Evolutionary conservation across 257 asterid genomes (phyloP).

Genomic region (Fraxinus quadrangulata): DNA sequence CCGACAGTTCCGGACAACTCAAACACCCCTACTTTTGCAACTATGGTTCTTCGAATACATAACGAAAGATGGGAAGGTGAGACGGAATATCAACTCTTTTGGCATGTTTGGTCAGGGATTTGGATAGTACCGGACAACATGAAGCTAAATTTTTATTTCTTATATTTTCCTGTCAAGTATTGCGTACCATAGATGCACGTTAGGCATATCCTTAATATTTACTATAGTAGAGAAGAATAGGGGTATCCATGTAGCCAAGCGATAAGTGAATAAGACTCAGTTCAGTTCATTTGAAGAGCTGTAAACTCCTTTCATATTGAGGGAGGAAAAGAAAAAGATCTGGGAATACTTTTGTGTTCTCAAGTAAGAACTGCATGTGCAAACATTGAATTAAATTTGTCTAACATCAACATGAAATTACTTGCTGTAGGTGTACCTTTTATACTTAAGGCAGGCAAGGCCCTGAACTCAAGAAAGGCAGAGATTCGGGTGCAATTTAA

Average conservation of each 20-base stretch:
- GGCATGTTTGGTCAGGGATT: background rate
- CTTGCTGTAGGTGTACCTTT: constrained; percentile 84
- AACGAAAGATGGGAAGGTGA: constrained; percentile 97
- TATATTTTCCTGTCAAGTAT: background rate
- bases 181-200: background rate
- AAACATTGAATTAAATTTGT: background rate
- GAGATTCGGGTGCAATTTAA: constrained; percentile 92
- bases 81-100: constrained; percentile 7
- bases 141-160: background rate
- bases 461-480: constrained; percentile 88
- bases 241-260: background rate
- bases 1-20: constrained; percentile 87
- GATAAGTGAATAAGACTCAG: background rate
- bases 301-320: background rate
- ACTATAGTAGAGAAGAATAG: background rate
- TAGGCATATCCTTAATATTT: background rate
- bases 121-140: background rate
- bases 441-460: constrained; percentile 97
- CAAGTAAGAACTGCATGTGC: background rate
- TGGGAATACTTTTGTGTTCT: background rate
- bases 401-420: constrained; percentile 15
- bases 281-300: background rate
- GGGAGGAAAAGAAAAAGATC: background rate
- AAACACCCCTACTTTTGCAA: constrained; percentile 89
- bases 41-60: constrained; percentile 64